Base-by-base conservation (phyloP, 495 filamentous ascomycete species). In the Penicillium alfredii region DNA sequence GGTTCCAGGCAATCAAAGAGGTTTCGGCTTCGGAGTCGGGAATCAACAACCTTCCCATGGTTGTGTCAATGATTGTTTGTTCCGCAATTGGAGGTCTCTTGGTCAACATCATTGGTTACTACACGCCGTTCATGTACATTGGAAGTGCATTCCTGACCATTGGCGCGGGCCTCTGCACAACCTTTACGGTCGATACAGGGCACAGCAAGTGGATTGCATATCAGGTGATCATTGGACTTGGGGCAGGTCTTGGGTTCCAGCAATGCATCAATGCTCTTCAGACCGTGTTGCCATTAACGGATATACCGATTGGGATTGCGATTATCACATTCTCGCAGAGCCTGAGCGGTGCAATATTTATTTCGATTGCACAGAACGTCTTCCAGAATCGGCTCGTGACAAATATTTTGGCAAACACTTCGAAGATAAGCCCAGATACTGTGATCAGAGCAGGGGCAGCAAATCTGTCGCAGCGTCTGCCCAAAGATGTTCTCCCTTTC, bases 1-100 rank as follows among this genome's bases (percentile, higher is more conserved):
- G 83, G 82, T 94, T 95, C 66, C 88, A 95, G 54, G 78, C 85
- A 10, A 79, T 94, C 49, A 78, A 88, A 53, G 76, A 73, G 27
- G 74, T 72, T 1, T 69, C 66, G 1, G 85, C 88, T 7, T 74
- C 78, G 4, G 56, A 74, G 19, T 87, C 82, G 1, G 88, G 88
- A 27, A 80, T 93, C 51, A 74, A 76, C 49, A 85, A 78, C 42
- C 63, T 94, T 6, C 88, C 88, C 0, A 71, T 86, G 60, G 71
- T 94, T 4, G 65, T 90, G 6, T 53, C 64, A 1, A 59, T 79
- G 18, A 78, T 85, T 17, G 33, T 88, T 10, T 61, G 69, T 32
- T 77, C 78, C 1, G 66, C 90, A 11, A 4, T 78, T 1, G 63
- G 71, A 0, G 86, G 88, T 10, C 56, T 60, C 0, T 32, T 71